Conservation (phyloP, 805 yeast genomes). For the Alloascoidea africana region DNA sequence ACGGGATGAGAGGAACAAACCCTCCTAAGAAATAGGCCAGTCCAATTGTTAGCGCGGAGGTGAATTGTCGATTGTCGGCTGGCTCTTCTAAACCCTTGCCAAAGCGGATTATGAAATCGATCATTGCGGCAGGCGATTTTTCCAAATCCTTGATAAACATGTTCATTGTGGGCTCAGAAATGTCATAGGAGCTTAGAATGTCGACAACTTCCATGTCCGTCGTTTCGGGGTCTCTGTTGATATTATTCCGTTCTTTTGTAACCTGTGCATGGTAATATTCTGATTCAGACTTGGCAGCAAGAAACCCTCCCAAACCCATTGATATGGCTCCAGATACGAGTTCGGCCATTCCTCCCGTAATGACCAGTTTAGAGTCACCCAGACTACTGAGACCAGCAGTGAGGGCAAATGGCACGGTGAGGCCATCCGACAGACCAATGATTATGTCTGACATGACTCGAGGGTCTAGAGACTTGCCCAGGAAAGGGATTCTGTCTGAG, state of each 20-base stretch:
- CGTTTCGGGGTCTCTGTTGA: slow-evolving; percentile 35
- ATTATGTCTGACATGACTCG: slow-evolving; percentile 88
- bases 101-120: slow-evolving; percentile 74
- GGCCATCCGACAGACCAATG: slow-evolving; percentile 89
- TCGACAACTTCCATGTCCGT: slow-evolving; percentile 72
- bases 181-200: slow-evolving; percentile 54
- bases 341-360: slow-evolving; percentile 97
- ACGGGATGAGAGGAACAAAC: slow-evolving; percentile 79
- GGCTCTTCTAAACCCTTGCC: slow-evolving; percentile 95
- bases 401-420: slow-evolving; percentile 96
- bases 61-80: slow-evolving; percentile 77
- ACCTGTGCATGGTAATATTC: slow-evolving; percentile 65
- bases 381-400: slow-evolving; percentile 90
- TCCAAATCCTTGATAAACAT: slow-evolving; percentile 69
- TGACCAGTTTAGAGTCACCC: slow-evolving; percentile 81
- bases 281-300: slow-evolving; percentile 84
- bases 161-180: slow-evolving; percentile 56
- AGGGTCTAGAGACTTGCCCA: slow-evolving; percentile 55
- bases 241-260: slow-evolving; percentile 34
- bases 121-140: slow-evolving; percentile 59
- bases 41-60: slow-evolving; percentile 85
- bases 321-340: slow-evolving; percentile 92
- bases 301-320: slow-evolving; percentile 94
- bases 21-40: slow-evolving; percentile 85
- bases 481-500: too few species aligned